These are phyloP conservation scores for Neofusicoccum laricinum DNA, from an alignment of 2,329 filamentous ascomycete genomes.

Conservation along the genomic window DNA sequence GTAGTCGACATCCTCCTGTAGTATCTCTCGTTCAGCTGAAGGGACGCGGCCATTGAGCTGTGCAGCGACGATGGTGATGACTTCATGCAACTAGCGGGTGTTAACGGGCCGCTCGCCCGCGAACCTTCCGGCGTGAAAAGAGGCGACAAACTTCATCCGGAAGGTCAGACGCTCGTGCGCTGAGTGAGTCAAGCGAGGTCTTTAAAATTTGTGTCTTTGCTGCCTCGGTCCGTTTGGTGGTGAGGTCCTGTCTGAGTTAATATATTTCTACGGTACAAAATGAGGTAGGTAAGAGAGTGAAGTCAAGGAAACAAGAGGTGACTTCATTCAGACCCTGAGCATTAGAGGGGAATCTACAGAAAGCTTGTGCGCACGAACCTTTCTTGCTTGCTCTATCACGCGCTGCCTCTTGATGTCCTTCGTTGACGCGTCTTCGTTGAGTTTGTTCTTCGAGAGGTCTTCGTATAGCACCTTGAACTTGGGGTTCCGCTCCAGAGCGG, in stretches of 20 bases:
- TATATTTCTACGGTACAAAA: background rate
- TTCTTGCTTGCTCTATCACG: conserved; percentile 38
- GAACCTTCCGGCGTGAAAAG: background rate
- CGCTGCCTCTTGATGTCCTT: conserved; percentile 41
- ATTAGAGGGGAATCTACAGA: background rate
- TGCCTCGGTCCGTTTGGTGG: conserved; percentile 30
- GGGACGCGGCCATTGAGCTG: conserved; percentile 37
- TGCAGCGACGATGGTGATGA: conserved; percentile 42
- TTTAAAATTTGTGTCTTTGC: conserved; percentile 35
- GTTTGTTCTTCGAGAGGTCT: conserved; percentile 41
- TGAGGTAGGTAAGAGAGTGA: too few species aligned
- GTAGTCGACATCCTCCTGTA: conserved; percentile 37
- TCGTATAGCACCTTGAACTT: conserved; percentile 46
- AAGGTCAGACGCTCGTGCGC: conserved; percentile 34
- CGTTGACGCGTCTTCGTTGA: conserved; percentile 45
- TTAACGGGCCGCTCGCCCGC: background rate
- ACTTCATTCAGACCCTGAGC: too few species aligned
- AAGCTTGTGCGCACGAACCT: conserved; percentile 27
- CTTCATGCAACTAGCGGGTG: conserved; percentile 26
- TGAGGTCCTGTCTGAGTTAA: conserved; percentile 33
- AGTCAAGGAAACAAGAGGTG: too few species aligned
- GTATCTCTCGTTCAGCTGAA: conserved; percentile 35
- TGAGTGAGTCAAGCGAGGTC: conserved; percentile 32
- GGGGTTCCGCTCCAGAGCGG: conserved; percentile 38
- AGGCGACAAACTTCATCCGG: conserved; percentile 35